These are phyloP conservation scores for Solanum okadae DNA, from an alignment of 257 asterid genomes.

Conservation along the genomic window DNA sequence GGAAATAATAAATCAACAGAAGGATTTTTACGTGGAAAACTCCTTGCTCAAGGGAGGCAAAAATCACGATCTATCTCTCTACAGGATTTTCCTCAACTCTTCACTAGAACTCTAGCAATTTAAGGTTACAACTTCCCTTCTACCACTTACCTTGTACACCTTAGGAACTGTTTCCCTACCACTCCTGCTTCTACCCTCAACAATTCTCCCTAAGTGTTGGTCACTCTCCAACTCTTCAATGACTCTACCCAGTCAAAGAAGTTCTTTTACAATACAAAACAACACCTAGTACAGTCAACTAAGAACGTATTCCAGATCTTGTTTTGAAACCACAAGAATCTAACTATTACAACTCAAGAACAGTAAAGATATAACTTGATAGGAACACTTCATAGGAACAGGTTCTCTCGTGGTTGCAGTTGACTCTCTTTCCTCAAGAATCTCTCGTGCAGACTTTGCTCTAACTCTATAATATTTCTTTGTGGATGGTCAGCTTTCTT, in stretches of 20 bases:
- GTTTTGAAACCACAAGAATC: not conserved
- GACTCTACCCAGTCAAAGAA: not conserved
- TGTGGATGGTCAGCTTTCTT: not conserved
- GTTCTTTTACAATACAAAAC: not conserved
- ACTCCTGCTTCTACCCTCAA: too few species aligned
- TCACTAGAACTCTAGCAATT: too few species aligned
- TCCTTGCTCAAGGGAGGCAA: not conserved
- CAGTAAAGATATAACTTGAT: not conserved
- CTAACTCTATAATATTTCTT: not conserved
- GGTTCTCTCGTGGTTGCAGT: not conserved
- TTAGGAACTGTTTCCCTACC: not conserved
- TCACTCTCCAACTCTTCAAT: not conserved
- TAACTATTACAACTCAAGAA: not conserved
- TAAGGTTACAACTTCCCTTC: not conserved
- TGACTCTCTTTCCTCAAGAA: not conserved
- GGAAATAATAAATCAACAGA: not conserved
- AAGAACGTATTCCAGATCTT: not conserved
- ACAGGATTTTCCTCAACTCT: not conserved
- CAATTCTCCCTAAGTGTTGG: not conserved
- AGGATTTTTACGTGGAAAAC: not conserved
- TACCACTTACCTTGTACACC: not conserved
- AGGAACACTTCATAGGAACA: not conserved
- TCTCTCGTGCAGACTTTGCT: not conserved
- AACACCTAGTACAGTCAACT: not conserved
- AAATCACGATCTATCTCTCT: not conserved